Percentiles rank a stretch among this genome's conserved stretches.
Evolutionary conservation across 2,329 filamentous ascomycete species (phyloP).

Genomic region (Beauveria australis): DNA sequence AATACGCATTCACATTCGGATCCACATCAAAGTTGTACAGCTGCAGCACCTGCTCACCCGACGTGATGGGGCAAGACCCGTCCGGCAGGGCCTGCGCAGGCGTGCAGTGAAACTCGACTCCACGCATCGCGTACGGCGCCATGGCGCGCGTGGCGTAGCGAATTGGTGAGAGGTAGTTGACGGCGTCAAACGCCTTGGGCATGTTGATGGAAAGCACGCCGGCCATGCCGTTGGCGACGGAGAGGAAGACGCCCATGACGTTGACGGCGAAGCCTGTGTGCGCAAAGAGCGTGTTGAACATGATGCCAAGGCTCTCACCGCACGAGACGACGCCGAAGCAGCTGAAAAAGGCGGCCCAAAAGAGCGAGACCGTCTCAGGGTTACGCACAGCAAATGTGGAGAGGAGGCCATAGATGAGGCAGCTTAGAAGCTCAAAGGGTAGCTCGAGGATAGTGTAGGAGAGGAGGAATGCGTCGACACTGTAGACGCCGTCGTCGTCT

Average conservation of each 20-base stretch:
- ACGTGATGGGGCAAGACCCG: constrained; percentile 56
- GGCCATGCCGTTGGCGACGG: constrained; percentile 62
- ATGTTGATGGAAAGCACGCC: constrained; percentile 65
- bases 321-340: constrained; percentile 67
- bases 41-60: constrained; percentile 57
- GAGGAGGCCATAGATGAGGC: constrained; percentile 57
- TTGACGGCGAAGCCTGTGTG: constrained; percentile 73
- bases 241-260: constrained; percentile 60
- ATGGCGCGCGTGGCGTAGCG: constrained; percentile 62
- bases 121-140: constrained; percentile 54
- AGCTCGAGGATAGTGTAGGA: constrained; percentile 64
- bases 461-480: constrained; percentile 61
- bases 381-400: constrained; percentile 58
- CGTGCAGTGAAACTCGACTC: constrained; percentile 56
- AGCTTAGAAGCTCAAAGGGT: constrained; percentile 61
- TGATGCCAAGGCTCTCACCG: constrained; percentile 68
- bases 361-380: constrained; percentile 53
- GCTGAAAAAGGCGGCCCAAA: constrained; percentile 59
- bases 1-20: constrained; percentile 52
- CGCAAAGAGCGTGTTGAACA: constrained; percentile 68
- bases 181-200: constrained; percentile 54
- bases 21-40: constrained; percentile 60
- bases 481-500: constrained; percentile 64
- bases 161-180: constrained; percentile 66
- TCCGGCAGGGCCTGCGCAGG: constrained; percentile 48